Percentiles rank a stretch among this genome's conserved stretches.
Conservation (phyloP, 2,329 filamentous ascomycete genomes). For the Trichothecium roseum region DNA sequence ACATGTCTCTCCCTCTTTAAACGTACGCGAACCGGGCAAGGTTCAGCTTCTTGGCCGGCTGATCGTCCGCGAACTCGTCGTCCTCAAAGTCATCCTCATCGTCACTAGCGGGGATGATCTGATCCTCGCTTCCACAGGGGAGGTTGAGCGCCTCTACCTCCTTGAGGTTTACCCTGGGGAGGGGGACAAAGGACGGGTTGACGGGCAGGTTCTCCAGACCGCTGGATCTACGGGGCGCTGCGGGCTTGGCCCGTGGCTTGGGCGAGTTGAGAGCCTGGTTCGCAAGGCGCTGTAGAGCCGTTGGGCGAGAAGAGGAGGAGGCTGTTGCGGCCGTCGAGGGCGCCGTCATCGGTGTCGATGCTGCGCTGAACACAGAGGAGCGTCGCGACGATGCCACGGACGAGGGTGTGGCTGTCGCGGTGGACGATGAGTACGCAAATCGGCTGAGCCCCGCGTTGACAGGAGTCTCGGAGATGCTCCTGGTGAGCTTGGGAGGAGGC, state of each 20-base stretch:
- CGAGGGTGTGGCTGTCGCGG: conserved; percentile 4
- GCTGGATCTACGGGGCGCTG: conserved; percentile 7
- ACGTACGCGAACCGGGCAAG: conserved; percentile 37
- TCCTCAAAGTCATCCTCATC: conserved; percentile 21
- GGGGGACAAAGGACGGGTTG: conserved; percentile 43
- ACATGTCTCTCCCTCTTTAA: conserved; percentile 8
- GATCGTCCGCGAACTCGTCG: conserved; percentile 18
- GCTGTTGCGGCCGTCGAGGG: conserved; percentile 26
- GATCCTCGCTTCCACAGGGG: conserved; percentile 43
- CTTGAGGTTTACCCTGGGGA: conserved; percentile 41
- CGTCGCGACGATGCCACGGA: conserved; percentile 20
- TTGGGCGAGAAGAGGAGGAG: conserved; percentile 25
- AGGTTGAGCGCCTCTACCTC: conserved; percentile 42
- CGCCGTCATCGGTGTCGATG: conserved; percentile 28
- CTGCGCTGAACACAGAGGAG: conserved; percentile 24
- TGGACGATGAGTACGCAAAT: conserved; percentile 22
- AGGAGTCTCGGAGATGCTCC: conserved; percentile 7
- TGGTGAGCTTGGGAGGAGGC: conserved; percentile 17
- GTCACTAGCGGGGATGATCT: conserved; percentile 43
- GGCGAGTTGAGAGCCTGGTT: conserved; percentile 28
- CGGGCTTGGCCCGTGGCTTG: conserved; percentile 13
- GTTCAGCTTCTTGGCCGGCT: conserved; percentile 25
- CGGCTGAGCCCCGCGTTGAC: conserved; percentile 18
- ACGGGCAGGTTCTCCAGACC: conserved; percentile 24
- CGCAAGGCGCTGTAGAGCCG: conserved; percentile 44